Base-by-base conservation (phyloP, 2,329 filamentous ascomycete species). In the Chalara sp. region DNA sequence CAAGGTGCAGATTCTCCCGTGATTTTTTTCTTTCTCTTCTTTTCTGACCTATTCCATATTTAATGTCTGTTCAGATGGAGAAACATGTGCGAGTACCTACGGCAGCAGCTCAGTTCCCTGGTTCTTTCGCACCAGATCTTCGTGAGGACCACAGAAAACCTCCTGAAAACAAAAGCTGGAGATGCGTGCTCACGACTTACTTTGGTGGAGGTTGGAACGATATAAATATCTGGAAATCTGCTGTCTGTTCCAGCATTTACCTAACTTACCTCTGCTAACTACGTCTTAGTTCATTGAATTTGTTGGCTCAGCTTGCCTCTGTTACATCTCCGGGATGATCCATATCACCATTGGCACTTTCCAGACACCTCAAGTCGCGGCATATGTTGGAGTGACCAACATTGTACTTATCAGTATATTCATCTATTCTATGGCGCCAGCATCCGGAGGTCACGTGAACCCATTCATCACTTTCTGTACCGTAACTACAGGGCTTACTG, bases 401-500 rank as follows among this genome's bases (percentile, higher is more conserved):
- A 53, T 67, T 0, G 39, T 69, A 6, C 58, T 65, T 11, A 64
- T 78, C 11, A 68, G 72, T 0, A 61, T 80, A 0, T 74, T 79
- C 55, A 77, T 79, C 35, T 75, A 70, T 44, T 68, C 68, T 0
- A 71, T 75, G 29, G 74, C 70, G 0, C 71, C 75, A 0, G 68
- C 74, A 1, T 75, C 72, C 2, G 76, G 76, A 11, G 76, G 73
- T 0, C 77, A 80, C 58, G 66, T 80, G 46, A 80, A 78, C 56
- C 76, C 76, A 1, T 64, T 73, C 4, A 79, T 80, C 44, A 79
- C 76, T 0, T 68, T 80, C 40, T 70, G 73, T 0, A 79, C 76
- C 0, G 75, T 80, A 49, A 73, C 74, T 32, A 71, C 74, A 1
- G 69, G 75, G 0, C 63, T 79, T 1, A 73, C 72, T 5, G 73